Evolutionary conservation across 2,329 filamentous ascomycete genomes (phyloP), one percentile per base, ranked within the genome.

Genomic region (Metarhizium guizhouense): DNA sequence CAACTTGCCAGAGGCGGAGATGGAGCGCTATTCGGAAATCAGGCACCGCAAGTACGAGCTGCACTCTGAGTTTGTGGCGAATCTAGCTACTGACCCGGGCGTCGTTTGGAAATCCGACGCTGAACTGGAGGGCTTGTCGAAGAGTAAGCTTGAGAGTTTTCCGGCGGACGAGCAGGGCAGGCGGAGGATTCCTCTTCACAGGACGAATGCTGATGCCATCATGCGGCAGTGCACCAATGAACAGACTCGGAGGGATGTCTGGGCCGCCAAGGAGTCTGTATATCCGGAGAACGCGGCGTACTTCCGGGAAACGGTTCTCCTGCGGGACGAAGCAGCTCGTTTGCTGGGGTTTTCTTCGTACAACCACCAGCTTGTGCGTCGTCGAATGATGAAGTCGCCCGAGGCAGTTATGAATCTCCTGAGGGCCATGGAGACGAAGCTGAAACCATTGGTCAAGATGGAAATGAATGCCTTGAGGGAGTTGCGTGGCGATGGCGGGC

Each of bases 311-410:
- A 48, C 49, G 2, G 47, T 55, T 29, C 36, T 59, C 6, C 51
- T 59, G 8, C 47, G 52, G n/a, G 58, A 59, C 38, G 54, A 59
- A 45, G 51, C 40, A 20, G 56, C 58, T 2, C 51, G 54, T 14
- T 30, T 56, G 14, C 47, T 54, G 16, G 54, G 56, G 4, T 57
- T 54, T 47, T 43, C 53, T 14, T 51, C 50, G n/a, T 55, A 51
- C 38, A 45, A 51, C 14, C 36, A 54, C 20, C 51, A 52, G 34
- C 47, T 42, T 6, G n/a, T 55, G 20, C 20, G 51, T 10, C 14
- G 38, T n/a, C 42, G 50, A 18, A 34, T 52, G 18, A 55, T 52
- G 18, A 55, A 58, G 25, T 47, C 55, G 43, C 57, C 55, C 0
- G 42, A 52, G 18, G 42, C 32, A 13, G 52, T 58, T 6, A 47